phyloP scores from a whole-genome alignment of 2,329 filamentous ascomycete species.

The Claviceps paspali region DNA sequence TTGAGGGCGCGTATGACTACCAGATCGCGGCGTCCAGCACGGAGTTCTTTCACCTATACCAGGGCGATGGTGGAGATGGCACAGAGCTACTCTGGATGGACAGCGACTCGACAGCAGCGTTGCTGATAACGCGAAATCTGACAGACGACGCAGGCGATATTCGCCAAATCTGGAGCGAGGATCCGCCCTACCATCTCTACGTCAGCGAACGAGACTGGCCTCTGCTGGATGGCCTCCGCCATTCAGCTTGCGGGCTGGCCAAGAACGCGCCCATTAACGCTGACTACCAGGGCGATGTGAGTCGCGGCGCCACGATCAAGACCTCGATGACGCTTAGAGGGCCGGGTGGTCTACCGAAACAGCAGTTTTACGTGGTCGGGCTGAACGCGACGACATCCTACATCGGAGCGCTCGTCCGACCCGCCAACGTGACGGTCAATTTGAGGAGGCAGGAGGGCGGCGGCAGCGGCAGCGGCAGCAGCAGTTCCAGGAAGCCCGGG shows the following conservation, averaged over 20 bases:
- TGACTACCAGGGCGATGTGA: slow-evolving; percentile 26
- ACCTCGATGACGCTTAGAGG: slow-evolving; percentile 57
- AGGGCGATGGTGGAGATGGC: slow-evolving; percentile 19
- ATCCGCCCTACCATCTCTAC: slow-evolving; percentile 62
- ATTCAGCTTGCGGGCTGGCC: slow-evolving; percentile 70
- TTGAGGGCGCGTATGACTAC: slow-evolving; percentile 58
- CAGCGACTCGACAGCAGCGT: slow-evolving; percentile 61
- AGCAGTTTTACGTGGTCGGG: slow-evolving; percentile 73
- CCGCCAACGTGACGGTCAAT: slow-evolving; percentile 32
- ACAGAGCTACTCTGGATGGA: slow-evolving; percentile 64
- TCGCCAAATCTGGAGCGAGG: slow-evolving; percentile 34
- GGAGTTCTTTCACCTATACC: slow-evolving; percentile 54
- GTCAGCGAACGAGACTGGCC: slow-evolving; percentile 46
- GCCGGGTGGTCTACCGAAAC: slow-evolving; percentile 53
- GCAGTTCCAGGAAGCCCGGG: no score
- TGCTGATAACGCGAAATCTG: slow-evolving; percentile 65
- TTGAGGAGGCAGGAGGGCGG: slow-evolving; percentile 18
- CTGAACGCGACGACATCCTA: slow-evolving; percentile 62
- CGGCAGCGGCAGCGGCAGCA: no score
- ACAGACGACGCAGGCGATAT: slow-evolving; percentile 40
- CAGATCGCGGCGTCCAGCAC: slow-evolving; percentile 74
- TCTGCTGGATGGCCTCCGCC: slow-evolving; percentile 52
- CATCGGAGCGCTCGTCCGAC: slow-evolving; percentile 55
- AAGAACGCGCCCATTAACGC: slow-evolving; percentile 48
- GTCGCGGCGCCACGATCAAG: slow-evolving; percentile 22